Conservation (phyloP, 495 filamentous ascomycete genomes). For the Peziza echinospora region DNA sequence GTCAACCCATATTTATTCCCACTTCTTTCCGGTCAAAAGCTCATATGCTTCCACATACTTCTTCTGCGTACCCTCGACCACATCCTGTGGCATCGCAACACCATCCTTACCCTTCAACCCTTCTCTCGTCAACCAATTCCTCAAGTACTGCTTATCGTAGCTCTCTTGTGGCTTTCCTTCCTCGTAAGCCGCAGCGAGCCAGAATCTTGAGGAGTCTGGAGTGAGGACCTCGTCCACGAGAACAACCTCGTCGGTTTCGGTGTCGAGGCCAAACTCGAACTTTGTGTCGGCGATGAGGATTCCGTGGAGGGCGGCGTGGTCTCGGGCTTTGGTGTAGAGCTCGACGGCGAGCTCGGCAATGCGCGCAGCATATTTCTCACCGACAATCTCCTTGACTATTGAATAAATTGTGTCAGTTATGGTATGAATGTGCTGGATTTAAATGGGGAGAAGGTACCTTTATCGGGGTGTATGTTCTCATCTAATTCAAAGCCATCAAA, state of each 20-base stretch:
- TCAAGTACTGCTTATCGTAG: slow-evolving; percentile 79
- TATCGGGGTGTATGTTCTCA: slow-evolving; percentile 66
- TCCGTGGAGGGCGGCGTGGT: slow-evolving; percentile 53
- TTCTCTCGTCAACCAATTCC: slow-evolving; percentile 59
- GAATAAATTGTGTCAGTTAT: too few relatives aligned
- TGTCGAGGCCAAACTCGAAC: slow-evolving; percentile 57
- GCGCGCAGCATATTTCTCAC: slow-evolving; percentile 46
- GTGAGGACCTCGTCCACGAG: slow-evolving; percentile 86
- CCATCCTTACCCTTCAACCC: slow-evolving; percentile 51
- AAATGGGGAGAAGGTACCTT: slow-evolving; percentile 33
- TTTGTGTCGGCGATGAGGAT: slow-evolving; percentile 87
- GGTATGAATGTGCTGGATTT: too few relatives aligned
- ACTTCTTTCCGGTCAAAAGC: slow-evolving; percentile 40
- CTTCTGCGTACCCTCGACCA: slow-evolving; percentile 37
- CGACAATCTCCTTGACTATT: slow-evolving; percentile 45
- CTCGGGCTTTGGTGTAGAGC: slow-evolving; percentile 49
- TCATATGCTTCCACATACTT: slow-evolving; percentile 54
- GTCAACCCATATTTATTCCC: too few relatives aligned
- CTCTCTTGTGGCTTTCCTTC: slow-evolving; percentile 54
- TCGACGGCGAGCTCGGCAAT: slow-evolving; percentile 51
- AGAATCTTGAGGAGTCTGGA: slow-evolving; percentile 68
- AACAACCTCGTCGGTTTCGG: slow-evolving; percentile 51
- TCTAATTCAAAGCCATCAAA: too few relatives aligned
- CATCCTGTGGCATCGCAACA: slow-evolving; percentile 42
- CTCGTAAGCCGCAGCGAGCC: slow-evolving; percentile 52